These are phyloP conservation scores for Coemansia asiatica DNA, from an alignment of 192 early-diverging fungal genomes.

Conservation along the genomic window DNA sequence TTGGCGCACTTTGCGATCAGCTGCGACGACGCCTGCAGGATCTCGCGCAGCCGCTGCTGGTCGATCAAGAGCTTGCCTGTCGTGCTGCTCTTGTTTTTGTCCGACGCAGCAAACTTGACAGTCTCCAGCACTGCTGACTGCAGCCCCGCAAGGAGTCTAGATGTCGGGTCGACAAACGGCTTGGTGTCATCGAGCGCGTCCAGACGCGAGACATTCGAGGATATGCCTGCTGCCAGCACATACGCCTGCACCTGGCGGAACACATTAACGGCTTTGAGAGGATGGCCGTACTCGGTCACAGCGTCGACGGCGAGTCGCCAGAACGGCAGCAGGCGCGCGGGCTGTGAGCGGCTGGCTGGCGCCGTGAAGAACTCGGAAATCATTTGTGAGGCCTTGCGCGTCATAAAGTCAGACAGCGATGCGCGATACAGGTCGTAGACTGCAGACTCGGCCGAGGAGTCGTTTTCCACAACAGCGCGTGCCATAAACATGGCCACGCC, in stretches of 20 bases:
- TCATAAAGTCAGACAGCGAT: slow-evolving; percentile 72
- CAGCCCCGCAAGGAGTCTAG: slow-evolving; percentile 16
- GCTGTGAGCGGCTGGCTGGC: slow-evolving; percentile 12
- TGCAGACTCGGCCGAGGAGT: slow-evolving; percentile 32
- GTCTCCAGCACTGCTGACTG: slow-evolving; percentile 26
- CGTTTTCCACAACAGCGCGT: slow-evolving; percentile 57
- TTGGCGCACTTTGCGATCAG: slow-evolving; percentile 16
- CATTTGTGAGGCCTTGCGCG: slow-evolving; percentile 69
- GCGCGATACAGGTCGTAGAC: slow-evolving; percentile 55
- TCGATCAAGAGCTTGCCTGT: slow-evolving; percentile 25
- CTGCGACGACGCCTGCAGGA: slow-evolving; percentile 18
- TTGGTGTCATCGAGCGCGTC: slow-evolving; percentile 6
- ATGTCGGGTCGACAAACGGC: slow-evolving; percentile 1
- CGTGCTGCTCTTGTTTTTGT: slow-evolving; percentile 17
- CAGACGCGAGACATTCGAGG: slow-evolving; percentile 8
- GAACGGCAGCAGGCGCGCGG: slow-evolving; percentile 54
- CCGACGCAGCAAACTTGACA: slow-evolving; percentile 19
- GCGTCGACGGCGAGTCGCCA: slow-evolving; percentile 64
- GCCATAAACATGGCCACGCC: slow-evolving; percentile 61
- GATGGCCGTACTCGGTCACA: slow-evolving; percentile 55
- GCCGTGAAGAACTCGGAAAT: slow-evolving; percentile 65
- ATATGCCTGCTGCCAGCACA: slow-evolving; percentile 28
- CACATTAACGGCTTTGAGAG: slow-evolving; percentile 58
- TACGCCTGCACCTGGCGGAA: slow-evolving; percentile 68
- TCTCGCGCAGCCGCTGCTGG: slow-evolving; percentile 34